phyloP scores from a whole-genome alignment of 78 protist species.

The Chrysochromulina tobinii region DNA sequence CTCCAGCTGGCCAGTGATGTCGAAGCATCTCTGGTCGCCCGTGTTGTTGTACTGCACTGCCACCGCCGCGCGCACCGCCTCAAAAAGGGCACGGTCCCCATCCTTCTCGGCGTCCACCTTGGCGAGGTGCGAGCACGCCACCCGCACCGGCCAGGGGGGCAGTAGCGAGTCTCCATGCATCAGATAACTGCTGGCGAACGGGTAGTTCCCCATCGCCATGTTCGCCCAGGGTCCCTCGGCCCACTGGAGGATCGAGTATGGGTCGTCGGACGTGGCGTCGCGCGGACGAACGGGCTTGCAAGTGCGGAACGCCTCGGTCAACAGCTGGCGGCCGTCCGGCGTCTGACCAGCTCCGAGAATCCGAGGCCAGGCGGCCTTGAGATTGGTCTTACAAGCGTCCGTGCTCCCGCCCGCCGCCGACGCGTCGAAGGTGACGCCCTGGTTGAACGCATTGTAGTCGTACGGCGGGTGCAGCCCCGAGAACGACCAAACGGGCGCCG shows the following conservation, averaged over 20 bases:
- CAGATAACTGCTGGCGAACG: constrained; percentile 15
- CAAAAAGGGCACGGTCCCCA: neutral
- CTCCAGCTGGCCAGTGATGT: neutral
- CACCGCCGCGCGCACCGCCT: neutral
- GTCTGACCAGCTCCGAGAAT: neutral
- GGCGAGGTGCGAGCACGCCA: neutral
- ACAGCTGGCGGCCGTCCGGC: neutral
- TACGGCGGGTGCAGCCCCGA: neutral
- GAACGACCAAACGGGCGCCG: constrained; percentile 57
- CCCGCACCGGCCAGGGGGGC: constrained; percentile 15
- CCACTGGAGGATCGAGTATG: neutral
- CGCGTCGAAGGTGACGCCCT: neutral
- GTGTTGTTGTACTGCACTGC: neutral
- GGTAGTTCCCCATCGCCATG: constrained; percentile 26
- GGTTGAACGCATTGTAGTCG: neutral
- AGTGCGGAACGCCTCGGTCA: neutral
- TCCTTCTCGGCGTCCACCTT: neutral
- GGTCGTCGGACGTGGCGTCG: neutral
- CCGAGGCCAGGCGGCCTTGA: neutral
- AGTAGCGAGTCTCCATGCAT: neutral
- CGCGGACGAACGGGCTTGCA: constrained; percentile 18
- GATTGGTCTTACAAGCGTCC: neutral
- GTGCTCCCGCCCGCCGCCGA: neutral
- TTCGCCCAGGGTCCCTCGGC: neutral
- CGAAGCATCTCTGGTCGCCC: neutral